Base-by-base conservation (phyloP, 2,329 filamentous ascomycete genomes). In the Ceratocystiopsis brevicomis region DNA sequence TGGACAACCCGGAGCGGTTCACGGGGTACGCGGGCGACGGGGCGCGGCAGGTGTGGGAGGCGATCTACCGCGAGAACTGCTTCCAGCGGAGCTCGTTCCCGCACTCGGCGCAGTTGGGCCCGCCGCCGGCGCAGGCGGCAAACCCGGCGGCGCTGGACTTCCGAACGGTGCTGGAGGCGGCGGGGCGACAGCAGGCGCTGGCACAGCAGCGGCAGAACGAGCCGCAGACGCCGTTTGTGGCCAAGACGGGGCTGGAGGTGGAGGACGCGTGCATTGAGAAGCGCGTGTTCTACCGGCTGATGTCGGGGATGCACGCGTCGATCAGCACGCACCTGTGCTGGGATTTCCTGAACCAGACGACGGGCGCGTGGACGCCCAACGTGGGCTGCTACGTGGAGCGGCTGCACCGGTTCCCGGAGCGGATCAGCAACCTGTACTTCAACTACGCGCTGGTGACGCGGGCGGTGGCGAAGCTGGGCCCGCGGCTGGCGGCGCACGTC, bases 261-360 rank as follows among this genome's bases (percentile, higher is more conserved):
- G 86, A 94, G 51, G 87, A 95, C 52, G 83, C 94, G 56, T 98
- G 90, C 55, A 65, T 98, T 19, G 90, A 98, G 66, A 96, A 98
- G 69, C 81, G 90, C n/a, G 90, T 96, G 35, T 98, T 98, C 59
- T 90, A 96, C 62, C 75, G 87, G 8, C 77, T 98, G 49, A 76
- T 98, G 48, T 94, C 86, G 42, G 90, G 90, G 38, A 95, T 98
- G 90, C 90, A 98, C 60, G 85, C 90, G 15, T 94, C 87, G 50
- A 98, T 98, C 59, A 94, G 85, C 50, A 83, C 87, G 0, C 90
- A 98, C 61, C 67, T 98, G 37, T 98, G 90, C 70, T 90, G 82
- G 77, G 82, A 96, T 54, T 94, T 90, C 54, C 67, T 96, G 49
- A 95, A 98, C 61, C 86, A 95, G 63, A 86, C 81, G 2, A 95